Conservation (phyloP, 2,329 filamentous ascomycete species). For the Blastomyces gilchristii region DNA sequence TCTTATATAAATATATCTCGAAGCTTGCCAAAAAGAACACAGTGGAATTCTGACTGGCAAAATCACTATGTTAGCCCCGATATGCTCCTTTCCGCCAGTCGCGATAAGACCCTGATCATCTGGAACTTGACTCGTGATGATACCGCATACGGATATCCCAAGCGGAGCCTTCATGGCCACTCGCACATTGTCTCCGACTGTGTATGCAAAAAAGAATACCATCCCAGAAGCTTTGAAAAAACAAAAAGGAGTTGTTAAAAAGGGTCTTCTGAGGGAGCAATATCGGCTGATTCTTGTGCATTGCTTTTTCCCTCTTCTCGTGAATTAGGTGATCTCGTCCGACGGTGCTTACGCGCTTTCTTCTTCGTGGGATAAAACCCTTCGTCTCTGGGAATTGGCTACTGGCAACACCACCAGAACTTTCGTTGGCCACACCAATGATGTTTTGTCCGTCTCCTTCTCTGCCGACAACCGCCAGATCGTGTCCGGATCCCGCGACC, state of each 20-base stretch:
- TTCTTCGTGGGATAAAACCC: conserved; percentile 99
- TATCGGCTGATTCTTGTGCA: conserved; percentile 12
- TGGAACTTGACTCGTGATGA: conserved; percentile 99
- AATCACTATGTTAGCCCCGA: conserved; percentile 59
- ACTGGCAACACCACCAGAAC: conserved; percentile 94
- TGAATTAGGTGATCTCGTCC: conserved; percentile 82
- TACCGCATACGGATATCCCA: conserved; percentile 95
- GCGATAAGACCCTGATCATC: conserved; percentile 99
- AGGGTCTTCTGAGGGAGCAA: not conserved
- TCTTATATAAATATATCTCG: not conserved
- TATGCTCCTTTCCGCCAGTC: conserved; percentile 95
- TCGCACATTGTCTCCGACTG: conserved; percentile 99
- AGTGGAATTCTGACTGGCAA: conserved; percentile 1
- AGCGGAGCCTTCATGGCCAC: conserved; percentile 97
- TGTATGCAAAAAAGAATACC: conserved; percentile 53
- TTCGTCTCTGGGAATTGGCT: conserved; percentile 97
- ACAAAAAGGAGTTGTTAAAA: conserved; percentile 17
- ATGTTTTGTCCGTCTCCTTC: conserved; percentile 99
- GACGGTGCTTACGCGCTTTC: conserved; percentile 98
- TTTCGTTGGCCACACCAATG: conserved; percentile 98
- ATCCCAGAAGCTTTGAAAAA: conserved; percentile 16
- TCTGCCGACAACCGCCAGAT: conserved; percentile 99
- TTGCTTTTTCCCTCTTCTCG: conserved; percentile 18
- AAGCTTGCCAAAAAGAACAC: conserved; percentile 5
- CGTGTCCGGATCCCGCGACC: conserved; percentile 95